Evolutionary conservation across 805 yeast species (phyloP), one percentile per base, ranked within the genome.

Genomic region (Lipomyces sp.): DNA sequence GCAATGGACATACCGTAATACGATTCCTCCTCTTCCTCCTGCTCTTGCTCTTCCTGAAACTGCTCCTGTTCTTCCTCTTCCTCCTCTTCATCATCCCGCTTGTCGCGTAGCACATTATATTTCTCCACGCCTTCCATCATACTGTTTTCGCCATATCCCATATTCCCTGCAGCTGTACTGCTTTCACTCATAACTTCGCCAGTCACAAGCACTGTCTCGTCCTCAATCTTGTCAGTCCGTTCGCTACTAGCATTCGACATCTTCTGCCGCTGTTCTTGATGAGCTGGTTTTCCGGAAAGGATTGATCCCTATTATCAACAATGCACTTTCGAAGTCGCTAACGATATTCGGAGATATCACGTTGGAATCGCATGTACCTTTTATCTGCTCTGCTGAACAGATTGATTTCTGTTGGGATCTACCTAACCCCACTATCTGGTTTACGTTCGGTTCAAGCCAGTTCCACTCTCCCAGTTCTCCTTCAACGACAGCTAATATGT

Each of bases 11-110:
- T 63, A 67, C 71, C 70, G 35, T 67, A 67, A 24, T 56, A 68
- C 15, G 69, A 67, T 33, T 65, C 70, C 55, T 62, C 72, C 33
- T 69, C 73, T 29, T 66, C 71, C 5, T 69, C 64, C 37, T 65
- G 70, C 29, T 63, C 72, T 11, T 64, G 67, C n/a, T 64, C 71
- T 57, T 61, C 70, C 37, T 67, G 69, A 13, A 55, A 66, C 24
- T 42, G 66, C 15, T 57, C 60, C 15, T 54, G 57, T 42, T 37
- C 61, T 33, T 62, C 54, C 29, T 39, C 62, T 42, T 56, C 59
- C 7, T 56, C 67, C 34, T 50, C 54, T 32, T 51, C 55, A 5
- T 32, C 61, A 33, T 58, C 56, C 53, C 45, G 45, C 18, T 54
- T 32, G 35, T 18, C 24, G 10, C 50, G 30, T 29, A 34, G 15